Evolutionary conservation across 1,284 basidiomycete genomes (phyloP), one percentile per base, ranked within the genome.

Genomic region (Exobasidium rhododendri): DNA sequence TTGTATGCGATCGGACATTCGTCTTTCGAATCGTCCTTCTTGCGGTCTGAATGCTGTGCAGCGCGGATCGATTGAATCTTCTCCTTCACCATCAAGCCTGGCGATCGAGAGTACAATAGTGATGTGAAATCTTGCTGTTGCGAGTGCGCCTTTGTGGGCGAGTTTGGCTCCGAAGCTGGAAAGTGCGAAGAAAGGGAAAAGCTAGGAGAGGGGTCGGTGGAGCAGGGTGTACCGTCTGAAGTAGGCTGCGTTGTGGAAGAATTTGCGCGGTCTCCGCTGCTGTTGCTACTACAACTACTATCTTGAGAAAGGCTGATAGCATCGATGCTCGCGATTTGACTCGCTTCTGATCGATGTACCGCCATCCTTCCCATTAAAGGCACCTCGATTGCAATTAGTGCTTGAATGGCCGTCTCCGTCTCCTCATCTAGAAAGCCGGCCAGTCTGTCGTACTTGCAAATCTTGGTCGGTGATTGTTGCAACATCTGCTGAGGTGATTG

Each of bases 371-470:
- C 47, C 47, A 50, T 50, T 24, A 24, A 24, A 2, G 47, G 47
- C 14, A 50, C 47, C 3, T 50, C 47, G 47, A 50, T 26, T 13
- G 47, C 47, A 50, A 50, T 50, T 13, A 50, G 24, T 6, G 47
- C 47, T 10, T 7, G 35, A 7, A 17, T 7, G 35, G 10, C 17
- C 7, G 10, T 40, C 17, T 40, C 35, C 0, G 63, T 63, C 31
- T 88, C 84, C 58, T 93, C 91, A 61, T 92, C 89, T 73, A 97
- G 96, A 77, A 96, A 97, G 31, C 90, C 85, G 64, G 89, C 90
- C 14, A 98, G 83, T 4, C 92, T 94, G 71, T 98, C 94, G 79
- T 97, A 96, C 17, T 40, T 40, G 35, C 35, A 17, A 40, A 40
- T 17, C 17, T 40, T 40, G 35, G 35, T 40, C 7, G 35, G 35